These are phyloP conservation scores for Saturnispora gosingensis DNA, from an alignment of 805 yeast species.

Conservation along the genomic window DNA sequence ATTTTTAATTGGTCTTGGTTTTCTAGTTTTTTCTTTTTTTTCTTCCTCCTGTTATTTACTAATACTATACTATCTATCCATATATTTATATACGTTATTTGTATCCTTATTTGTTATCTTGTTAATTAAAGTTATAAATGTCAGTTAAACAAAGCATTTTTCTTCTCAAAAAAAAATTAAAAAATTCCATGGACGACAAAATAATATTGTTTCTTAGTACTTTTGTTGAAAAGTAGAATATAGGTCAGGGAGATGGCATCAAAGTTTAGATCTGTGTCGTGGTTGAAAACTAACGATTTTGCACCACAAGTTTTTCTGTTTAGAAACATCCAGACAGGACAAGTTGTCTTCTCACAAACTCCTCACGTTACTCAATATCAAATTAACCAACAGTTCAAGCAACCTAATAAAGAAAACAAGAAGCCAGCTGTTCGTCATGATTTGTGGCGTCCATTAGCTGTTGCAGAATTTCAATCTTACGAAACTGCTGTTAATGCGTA, in stretches of 20 bases:
- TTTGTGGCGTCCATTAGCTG: conserved; percentile 86
- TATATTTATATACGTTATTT: not conserved
- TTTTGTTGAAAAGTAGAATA: no score
- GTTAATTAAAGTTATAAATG: not conserved
- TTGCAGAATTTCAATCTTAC: conserved; percentile 54
- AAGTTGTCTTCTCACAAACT: conserved; percentile 79
- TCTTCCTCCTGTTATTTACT: not conserved
- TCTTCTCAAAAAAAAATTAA: no score
- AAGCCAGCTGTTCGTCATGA: conserved; percentile 75
- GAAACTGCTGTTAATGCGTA: conserved; percentile 65
- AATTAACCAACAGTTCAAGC: conserved; percentile 59
- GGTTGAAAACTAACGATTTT: conserved; percentile 51
- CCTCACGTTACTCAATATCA: conserved; percentile 48
- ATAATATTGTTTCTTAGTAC: not conserved
- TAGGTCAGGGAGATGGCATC: conserved; percentile 22
- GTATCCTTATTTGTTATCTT: not conserved
- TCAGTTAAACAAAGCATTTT: not conserved
- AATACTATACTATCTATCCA: not conserved
- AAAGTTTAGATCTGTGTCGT: conserved; percentile 44
- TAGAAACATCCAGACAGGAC: conserved; percentile 82
- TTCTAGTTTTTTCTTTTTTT: no score
- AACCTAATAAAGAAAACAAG: conserved; percentile 87
- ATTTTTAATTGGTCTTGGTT: not conserved
- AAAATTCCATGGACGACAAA: not conserved
- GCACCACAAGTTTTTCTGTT: conserved; percentile 81